Percentiles rank a stretch among this genome's conserved stretches.
Evolutionary conservation across 805 yeast genomes (phyloP).

Genomic region (Ogataea saltuana): DNA sequence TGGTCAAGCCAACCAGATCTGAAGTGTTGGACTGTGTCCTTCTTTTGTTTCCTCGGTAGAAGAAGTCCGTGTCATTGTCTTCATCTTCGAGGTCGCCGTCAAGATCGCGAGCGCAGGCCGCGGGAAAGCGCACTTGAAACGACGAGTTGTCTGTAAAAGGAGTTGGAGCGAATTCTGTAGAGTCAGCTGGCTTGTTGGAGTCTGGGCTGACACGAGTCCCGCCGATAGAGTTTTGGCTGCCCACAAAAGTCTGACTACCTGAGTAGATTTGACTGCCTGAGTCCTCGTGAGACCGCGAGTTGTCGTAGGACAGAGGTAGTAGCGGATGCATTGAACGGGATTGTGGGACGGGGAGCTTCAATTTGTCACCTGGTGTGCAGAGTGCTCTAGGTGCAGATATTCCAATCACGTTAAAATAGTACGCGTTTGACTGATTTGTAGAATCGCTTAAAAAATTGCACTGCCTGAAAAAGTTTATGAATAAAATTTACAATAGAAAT

Average conservation of each 20-base stretch:
- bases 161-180: no score
- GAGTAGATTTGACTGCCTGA: slow-evolving; percentile 11
- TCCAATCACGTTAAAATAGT: not conserved
- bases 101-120: not conserved
- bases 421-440: not conserved
- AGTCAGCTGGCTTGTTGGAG: no score
- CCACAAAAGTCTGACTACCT: not conserved
- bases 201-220: no score
- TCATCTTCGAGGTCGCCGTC: no score
- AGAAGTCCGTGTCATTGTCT: no score
- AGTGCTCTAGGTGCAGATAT: no score
- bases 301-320: slow-evolving; percentile 52
- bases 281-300: slow-evolving; percentile 36
- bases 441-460: slow-evolving; percentile 2
- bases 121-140: no score
- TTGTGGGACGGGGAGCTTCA: not conserved
- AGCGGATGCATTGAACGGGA: slow-evolving; percentile 27
- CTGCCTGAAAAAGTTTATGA: slow-evolving; percentile 4
- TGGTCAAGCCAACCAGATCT: slow-evolving; percentile 15
- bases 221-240: no score
- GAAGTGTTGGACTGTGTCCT: slow-evolving; percentile 20
- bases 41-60: slow-evolving; percentile 19
- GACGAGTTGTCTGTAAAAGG: no score
- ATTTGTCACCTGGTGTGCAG: no score
- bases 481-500: not conserved